Evolutionary conservation across 2,329 filamentous ascomycete species (phyloP).

Genomic region (Paecilomyces dactylethromorphus): DNA sequence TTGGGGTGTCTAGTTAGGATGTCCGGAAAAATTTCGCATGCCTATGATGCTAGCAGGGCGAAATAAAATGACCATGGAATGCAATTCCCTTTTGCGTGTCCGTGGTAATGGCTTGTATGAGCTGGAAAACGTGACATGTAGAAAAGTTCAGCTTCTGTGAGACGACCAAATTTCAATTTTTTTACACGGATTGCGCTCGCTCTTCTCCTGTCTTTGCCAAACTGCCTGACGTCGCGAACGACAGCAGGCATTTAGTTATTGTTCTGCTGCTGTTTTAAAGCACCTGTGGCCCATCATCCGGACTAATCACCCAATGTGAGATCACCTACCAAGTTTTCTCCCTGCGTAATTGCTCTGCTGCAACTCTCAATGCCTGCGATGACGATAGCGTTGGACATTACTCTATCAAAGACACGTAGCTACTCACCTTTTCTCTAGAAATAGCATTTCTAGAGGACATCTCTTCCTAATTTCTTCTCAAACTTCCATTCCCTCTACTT

Average conservation of each 20-base stretch:
- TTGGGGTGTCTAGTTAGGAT: conserved; percentile 26
- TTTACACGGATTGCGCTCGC: conserved; percentile 2
- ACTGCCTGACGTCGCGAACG: not conserved
- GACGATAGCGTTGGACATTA: no score
- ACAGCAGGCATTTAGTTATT: not conserved
- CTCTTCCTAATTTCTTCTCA: not conserved
- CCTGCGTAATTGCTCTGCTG: not conserved
- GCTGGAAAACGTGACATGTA: conserved; percentile 21
- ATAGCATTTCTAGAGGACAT: no score
- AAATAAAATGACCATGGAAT: conserved; percentile 29
- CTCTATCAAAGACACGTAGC: no score
- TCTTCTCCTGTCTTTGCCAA: not conserved
- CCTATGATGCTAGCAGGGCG: conserved; percentile 33
- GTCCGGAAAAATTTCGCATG: conserved; percentile 33
- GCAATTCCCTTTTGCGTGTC: conserved; percentile 16
- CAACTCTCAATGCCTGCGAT: not conserved
- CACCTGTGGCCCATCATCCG: not conserved
- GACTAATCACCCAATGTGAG: not conserved
- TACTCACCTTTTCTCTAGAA: no score
- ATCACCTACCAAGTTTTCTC: not conserved
- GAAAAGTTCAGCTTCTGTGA: conserved; percentile 14
- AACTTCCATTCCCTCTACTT: not conserved
- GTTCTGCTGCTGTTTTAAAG: not conserved
- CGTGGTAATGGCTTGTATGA: conserved; percentile 20
- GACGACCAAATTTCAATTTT: conserved; percentile 12